Percentiles rank a stretch among this genome's conserved stretches.
phyloP scores from a whole-genome alignment of 2,329 filamentous ascomycete species.

The Plenodomus tracheiphilus region DNA sequence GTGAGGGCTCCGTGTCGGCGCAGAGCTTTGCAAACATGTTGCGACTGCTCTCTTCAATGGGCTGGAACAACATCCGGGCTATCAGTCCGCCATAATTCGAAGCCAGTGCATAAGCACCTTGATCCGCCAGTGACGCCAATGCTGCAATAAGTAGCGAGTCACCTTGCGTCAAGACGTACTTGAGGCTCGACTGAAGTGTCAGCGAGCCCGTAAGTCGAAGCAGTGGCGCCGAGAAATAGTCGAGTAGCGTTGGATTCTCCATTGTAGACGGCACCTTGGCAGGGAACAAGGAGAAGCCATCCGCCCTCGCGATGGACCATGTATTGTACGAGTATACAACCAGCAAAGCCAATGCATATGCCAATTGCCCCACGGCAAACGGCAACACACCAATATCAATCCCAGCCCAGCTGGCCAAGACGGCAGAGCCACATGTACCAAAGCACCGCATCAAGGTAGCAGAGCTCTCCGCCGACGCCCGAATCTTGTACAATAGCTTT shows the following conservation, averaged over 20 bases:
- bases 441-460: conserved; percentile 79
- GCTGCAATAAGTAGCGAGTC: conserved; percentile 85
- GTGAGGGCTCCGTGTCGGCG: conserved; percentile 35
- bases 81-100: conserved; percentile 90
- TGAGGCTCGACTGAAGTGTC: conserved; percentile 84
- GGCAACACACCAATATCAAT: conserved; percentile 74
- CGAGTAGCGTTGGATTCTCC: conserved; percentile 22
- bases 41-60: conserved; percentile 90
- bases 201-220: conserved; percentile 77
- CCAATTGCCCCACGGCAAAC: conserved; percentile 84
- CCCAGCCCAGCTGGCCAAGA: conserved; percentile 60
- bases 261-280: conserved; percentile 45
- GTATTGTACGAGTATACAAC: conserved; percentile 70
- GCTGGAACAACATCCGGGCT: conserved; percentile 88
- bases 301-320: conserved; percentile 56
- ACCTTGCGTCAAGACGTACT: conserved; percentile 91
- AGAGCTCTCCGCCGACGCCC: conserved; percentile 79
- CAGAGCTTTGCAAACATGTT: conserved; percentile 87
- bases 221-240: conserved; percentile 68
- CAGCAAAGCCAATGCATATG: conserved; percentile 71
- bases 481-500: conserved; percentile 74
- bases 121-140: conserved; percentile 75
- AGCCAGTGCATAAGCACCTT: conserved; percentile 89
- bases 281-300: conserved; percentile 71
- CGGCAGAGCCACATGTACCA: conserved; percentile 70